A percentile compares a stretch with the other conserved stretches of the same genome.
Evolutionary conservation across 805 yeast species (phyloP).

Genomic region (Candida insectalens): DNA sequence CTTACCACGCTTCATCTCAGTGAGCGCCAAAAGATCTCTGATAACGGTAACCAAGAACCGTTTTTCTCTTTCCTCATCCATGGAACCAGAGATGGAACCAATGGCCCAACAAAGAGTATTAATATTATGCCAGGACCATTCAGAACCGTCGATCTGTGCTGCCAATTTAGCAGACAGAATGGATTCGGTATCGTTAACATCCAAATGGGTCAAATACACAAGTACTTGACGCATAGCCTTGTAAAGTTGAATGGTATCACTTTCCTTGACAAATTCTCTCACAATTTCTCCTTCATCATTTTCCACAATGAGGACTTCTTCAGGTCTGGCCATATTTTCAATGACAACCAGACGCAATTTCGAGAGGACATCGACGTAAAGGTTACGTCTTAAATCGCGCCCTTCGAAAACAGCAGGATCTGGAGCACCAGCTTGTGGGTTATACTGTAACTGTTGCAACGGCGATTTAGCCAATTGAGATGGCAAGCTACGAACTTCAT

Average conservation of each 20-base stretch:
- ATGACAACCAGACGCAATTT: slow-evolving; percentile 86
- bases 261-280: slow-evolving; percentile 91
- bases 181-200: slow-evolving; percentile 86
- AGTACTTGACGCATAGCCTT: slow-evolving; percentile 93
- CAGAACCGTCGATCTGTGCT: slow-evolving; percentile 88
- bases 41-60: slow-evolving; percentile 88
- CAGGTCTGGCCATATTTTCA: slow-evolving; percentile 97
- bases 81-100: slow-evolving; percentile 97
- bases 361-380: slow-evolving; percentile 69
- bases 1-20: slow-evolving; percentile 95
- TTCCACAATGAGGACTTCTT: slow-evolving; percentile 93
- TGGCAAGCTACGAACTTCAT: slow-evolving; percentile 79
- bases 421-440: slow-evolving; percentile 64
- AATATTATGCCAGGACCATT: slow-evolving; percentile 99
- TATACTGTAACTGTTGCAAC: slow-evolving; percentile 54
- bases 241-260: slow-evolving; percentile 92
- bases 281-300: slow-evolving; percentile 99
- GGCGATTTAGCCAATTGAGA: slow-evolving; percentile 57
- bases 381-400: slow-evolving; percentile 78
- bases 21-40: slow-evolving; percentile 80
- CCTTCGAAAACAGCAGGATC: slow-evolving; percentile 72
- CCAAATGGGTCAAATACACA: slow-evolving; percentile 91
- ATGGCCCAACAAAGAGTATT: slow-evolving; percentile 99
- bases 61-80: slow-evolving; percentile 97
- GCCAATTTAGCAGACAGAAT: slow-evolving; percentile 90